Percentiles rank a stretch among this genome's conserved stretches.
phyloP scores from a whole-genome alignment of 768 basidiomycete genomes.

The Auricularia cornea region DNA sequence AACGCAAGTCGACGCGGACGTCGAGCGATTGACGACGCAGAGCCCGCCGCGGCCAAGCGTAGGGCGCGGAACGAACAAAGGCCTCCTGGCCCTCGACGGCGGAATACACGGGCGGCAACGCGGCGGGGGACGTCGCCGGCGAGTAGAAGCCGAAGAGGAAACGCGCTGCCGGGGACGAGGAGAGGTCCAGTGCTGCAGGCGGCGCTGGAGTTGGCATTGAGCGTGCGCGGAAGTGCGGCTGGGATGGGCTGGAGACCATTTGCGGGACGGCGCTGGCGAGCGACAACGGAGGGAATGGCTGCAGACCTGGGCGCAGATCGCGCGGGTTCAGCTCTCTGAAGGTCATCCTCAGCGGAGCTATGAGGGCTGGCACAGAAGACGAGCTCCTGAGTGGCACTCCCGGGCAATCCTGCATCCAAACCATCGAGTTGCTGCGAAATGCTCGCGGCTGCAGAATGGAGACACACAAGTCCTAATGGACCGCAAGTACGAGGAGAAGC shows the following conservation, averaged over 20 bases:
- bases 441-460: background rate
- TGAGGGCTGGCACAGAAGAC: background rate
- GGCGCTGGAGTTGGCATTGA: background rate
- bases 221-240: background rate
- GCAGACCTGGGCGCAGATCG: background rate
- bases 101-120: conserved; percentile 21
- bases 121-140: conserved; percentile 22
- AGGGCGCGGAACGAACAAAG: conserved; percentile 64
- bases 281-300: background rate
- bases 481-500: too few relatives aligned
- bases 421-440: background rate
- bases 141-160: conserved; percentile 58
- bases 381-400: background rate
- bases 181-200: conserved; percentile 5
- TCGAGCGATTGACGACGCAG: conserved; percentile 68
- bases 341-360: background rate
- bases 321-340: background rate
- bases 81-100: conserved; percentile 64
- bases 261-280: background rate
- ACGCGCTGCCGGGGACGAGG: conserved; percentile 60
- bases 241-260: background rate
- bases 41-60: conserved; percentile 76
- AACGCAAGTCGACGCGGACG: conserved; percentile 50
- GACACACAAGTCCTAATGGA: background rate
- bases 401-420: background rate